Conservation (phyloP, 2,329 filamentous ascomycete genomes). For the Colletotrichum orbiculare region DNA sequence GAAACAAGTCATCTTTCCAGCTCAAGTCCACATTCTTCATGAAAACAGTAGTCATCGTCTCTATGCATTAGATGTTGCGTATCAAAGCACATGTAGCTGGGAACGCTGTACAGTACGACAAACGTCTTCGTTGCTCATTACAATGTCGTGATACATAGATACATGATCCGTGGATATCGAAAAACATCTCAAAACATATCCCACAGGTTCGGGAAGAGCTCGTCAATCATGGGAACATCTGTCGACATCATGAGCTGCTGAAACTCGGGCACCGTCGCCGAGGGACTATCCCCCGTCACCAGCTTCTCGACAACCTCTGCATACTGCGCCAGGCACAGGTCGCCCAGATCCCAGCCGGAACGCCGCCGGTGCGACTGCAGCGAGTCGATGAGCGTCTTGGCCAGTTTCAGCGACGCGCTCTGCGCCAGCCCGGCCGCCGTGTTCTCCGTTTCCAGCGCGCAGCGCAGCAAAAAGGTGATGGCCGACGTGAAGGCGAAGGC, state of each 20-base stretch:
- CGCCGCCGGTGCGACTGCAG: constrained; percentile 51
- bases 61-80: no score
- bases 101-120: no score
- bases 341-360: constrained; percentile 61
- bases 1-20: no score
- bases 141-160: constrained; percentile 1
- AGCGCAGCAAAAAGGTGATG: constrained; percentile 61
- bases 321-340: constrained; percentile 61
- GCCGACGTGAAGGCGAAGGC: constrained; percentile 61
- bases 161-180: constrained; percentile 3
- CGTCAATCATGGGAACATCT: constrained; percentile 30
- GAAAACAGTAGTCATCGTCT: no score
- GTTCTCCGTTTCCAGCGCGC: constrained; percentile 57
- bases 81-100: no score
- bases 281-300: constrained; percentile 39
- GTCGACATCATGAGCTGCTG: constrained; percentile 36
- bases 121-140: neutral
- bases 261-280: constrained; percentile 32
- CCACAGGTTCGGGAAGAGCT: constrained; percentile 34
- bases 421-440: constrained; percentile 47
- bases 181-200: constrained; percentile 30
- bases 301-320: constrained; percentile 59
- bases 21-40: no score
- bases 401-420: constrained; percentile 54
- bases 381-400: constrained; percentile 53